Percentiles rank a stretch among this genome's conserved stretches.
phyloP scores from a whole-genome alignment of 345 rosid genomes.

The Populus nigra region DNA sequence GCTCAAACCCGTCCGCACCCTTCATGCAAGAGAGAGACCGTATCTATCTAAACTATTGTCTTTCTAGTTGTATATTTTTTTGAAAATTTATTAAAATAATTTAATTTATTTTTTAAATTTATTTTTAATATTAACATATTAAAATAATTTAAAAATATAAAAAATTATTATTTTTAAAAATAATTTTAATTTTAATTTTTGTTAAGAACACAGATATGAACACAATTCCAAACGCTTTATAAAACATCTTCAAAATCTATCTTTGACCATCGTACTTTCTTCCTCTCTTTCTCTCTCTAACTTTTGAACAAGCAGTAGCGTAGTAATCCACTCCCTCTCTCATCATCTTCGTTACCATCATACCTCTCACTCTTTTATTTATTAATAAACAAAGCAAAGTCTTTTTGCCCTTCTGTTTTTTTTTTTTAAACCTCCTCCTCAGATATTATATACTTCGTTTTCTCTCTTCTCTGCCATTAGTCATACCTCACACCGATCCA shows the following conservation, averaged over 20 bases:
- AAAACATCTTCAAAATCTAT: slow-evolving; percentile 21
- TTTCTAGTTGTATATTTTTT: no score
- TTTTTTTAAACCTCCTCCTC: neutral
- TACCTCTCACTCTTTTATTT: slow-evolving; percentile 17
- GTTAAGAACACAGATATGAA: no score
- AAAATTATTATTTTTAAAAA: no score
- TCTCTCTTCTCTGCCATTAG: neutral
- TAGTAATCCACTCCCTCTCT: neutral
- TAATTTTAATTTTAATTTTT: no score
- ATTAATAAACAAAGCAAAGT: neutral
- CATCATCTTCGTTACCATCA: slow-evolving; percentile 3
- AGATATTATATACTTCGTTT: neutral
- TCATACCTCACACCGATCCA: neutral
- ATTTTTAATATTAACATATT: no score
- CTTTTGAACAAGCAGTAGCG: neutral
- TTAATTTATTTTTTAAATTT: no score
- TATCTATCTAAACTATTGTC: neutral
- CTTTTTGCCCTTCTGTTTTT: neutral
- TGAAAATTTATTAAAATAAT: no score
- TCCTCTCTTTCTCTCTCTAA: slow-evolving; percentile 22
- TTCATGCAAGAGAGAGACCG: neutral
- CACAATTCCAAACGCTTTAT: no score
- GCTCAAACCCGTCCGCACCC: neutral
- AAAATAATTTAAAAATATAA: no score
- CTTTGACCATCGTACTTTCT: slow-evolving; percentile 31